These are phyloP conservation scores for Pseudogymnoascus sp. DNA, from an alignment of 2,329 filamentous ascomycete species.

Conservation along the genomic window DNA sequence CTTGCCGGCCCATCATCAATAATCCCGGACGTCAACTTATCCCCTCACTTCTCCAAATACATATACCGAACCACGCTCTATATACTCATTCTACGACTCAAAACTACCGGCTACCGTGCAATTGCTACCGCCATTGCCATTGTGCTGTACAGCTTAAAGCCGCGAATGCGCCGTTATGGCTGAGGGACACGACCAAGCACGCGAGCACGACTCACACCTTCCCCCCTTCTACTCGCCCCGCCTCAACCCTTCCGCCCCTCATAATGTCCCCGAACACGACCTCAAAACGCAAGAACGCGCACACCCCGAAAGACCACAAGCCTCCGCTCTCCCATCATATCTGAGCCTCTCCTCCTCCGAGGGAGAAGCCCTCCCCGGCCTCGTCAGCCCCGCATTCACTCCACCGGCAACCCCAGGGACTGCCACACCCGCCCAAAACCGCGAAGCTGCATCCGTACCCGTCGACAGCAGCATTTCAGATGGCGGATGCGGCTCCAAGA, in stretches of 20 bases:
- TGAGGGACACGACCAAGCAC: conserved; percentile 17
- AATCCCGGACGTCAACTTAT: conserved; percentile 7
- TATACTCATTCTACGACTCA: background rate
- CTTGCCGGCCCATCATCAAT: conserved; percentile 10
- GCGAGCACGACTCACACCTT: conserved; percentile 25
- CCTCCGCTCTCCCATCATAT: conserved; percentile 14
- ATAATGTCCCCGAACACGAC: conserved; percentile 31
- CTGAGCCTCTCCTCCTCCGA: conserved; percentile 14
- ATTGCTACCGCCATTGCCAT: background rate
- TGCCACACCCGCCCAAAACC: conserved; percentile 42
- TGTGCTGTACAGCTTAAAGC: background rate
- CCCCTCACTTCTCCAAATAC: conserved; percentile 8
- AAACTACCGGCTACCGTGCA: background rate
- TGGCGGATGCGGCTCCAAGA: conserved; percentile 56
- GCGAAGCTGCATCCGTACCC: conserved; percentile 34
- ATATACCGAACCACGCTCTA: background rate
- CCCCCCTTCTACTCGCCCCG: conserved; percentile 33
- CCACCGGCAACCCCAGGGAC: conserved; percentile 61
- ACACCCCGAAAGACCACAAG: background rate
- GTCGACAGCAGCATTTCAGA: conserved; percentile 51
- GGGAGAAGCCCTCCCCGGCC: conserved; percentile 31
- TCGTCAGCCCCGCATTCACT: conserved; percentile 82
- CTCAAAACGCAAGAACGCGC: conserved; percentile 21
- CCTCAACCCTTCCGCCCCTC: conserved; percentile 30
- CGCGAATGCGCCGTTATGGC: conserved; percentile 14